Evolutionary conservation across 129 eudicot genomes (phyloP), one percentile per base, ranked within the genome.

Genomic region (Erigeron canadensis): DNA sequence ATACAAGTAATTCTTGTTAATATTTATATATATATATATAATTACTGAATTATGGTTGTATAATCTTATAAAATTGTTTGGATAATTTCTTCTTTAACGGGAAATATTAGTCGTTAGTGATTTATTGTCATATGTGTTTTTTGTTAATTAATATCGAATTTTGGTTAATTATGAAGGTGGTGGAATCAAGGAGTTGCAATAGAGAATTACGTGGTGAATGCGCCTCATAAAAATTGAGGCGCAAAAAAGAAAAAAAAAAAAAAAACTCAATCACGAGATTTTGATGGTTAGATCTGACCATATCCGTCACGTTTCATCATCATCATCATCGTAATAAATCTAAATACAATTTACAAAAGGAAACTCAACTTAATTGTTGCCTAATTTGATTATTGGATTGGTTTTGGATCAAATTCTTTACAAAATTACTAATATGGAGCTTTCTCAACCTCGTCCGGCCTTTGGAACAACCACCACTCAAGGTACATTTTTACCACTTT

Each of bases 371-470:
- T 21, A 21, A 28, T 74, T 74, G 51, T 72, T 59, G 51, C 72
- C 79, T 74, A 74, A 74, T 54, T 42, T 46, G n/a, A n/a, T n/a
- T n/a, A n/a, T n/a, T n/a, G 0, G 34, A 28, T 28, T 28, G 34
- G 55, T 57, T 37, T 38, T 41, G 22, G 38, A 59, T 23, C 60
- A 43, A 40, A 75, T 4, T 56, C 47, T 40, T 44, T 21, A 54
- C 23, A 28, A 28, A 28, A 11, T 16, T 18, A 63, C 51, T 43
- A 16, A 7, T 39, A 91, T 92, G 98, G 98, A 92, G 89, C 84
- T 83, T 72, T 88, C 95, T 77, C 98, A 92, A 76, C 83, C 93
- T 42, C 91, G 96, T 63, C 86, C n/a, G n/a, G n/a, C 96, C 1
- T 87, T 71, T 60, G 97, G 87, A 28, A 28, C 34, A 28, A 28